phyloP scores from a whole-genome alignment of 1,139 yeast genomes.

The Casaregolazyma lundiana region DNA sequence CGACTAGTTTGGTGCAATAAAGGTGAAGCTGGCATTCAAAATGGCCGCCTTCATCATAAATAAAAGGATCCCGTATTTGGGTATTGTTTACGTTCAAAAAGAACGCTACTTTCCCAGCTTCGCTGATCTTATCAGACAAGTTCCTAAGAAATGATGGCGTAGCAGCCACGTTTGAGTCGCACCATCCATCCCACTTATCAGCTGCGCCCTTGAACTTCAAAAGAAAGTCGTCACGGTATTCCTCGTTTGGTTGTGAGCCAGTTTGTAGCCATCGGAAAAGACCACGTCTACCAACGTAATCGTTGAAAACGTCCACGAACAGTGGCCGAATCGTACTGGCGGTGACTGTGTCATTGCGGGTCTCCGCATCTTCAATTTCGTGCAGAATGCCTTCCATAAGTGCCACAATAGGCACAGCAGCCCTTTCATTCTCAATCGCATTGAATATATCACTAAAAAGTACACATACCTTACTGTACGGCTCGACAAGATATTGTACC shows the following conservation, averaged over 20 bases:
- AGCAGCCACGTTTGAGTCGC: background rate
- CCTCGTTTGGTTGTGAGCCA: constrained; percentile 2
- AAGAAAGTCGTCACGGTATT: constrained; percentile 2
- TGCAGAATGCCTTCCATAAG: constrained; percentile 16
- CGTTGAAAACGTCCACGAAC: constrained; percentile 14
- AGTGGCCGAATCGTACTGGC: constrained; percentile 7
- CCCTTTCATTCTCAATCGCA: background rate
- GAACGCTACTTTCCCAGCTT: constrained; percentile 9
- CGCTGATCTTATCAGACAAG: background rate
- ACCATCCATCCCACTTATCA: constrained; percentile 4
- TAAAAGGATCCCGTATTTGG: background rate
- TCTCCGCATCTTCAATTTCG: constrained; percentile 9
- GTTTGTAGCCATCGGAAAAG: constrained; percentile 3
- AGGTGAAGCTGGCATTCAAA: constrained; percentile 1
- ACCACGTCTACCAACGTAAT: constrained; percentile 13
- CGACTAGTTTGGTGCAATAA: background rate
- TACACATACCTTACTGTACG: constrained; percentile 13
- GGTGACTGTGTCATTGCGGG: constrained; percentile 10
- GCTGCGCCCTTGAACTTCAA: background rate
- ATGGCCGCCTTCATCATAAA: background rate
- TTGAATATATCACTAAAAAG: constrained; percentile 12
- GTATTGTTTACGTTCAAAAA: background rate
- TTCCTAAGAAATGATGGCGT: constrained; percentile 2
- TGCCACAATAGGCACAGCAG: constrained; percentile 8
- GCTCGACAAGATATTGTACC: constrained; percentile 11